Evolutionary conservation across 2,329 filamentous ascomycete genomes (phyloP), one percentile per base, ranked within the genome.

Genomic region (Scedosporium boydii): DNA sequence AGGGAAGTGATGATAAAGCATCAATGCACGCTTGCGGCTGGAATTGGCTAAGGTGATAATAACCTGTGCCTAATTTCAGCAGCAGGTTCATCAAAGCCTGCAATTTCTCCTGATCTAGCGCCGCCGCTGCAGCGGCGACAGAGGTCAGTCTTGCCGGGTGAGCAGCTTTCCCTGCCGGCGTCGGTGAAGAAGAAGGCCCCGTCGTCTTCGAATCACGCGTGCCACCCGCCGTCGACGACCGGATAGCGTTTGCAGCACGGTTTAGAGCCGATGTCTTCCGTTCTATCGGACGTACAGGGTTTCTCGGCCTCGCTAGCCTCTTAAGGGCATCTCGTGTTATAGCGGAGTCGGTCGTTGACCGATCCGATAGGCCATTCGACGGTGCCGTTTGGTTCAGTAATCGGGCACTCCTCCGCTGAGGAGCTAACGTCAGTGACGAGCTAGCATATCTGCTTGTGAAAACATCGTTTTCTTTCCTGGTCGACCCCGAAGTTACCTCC

Each of bases 41-140:
- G 61, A 67, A 67, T 26, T 64, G 64, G 59, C 62, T 64, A 2
- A 67, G 64, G 51, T 65, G 62, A 38, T 67, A 65, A 58, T 67
- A 67, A 2, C 63, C 66, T 12, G 56, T 41, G 12, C 65, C 65
- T 6, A 68, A 21, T 60, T 62, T 67, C 26, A 48, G 26, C 16
- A 67, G 26, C 5, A 67, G 58, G 29, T 29, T 48, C 6, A 67
- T 59, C 27, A 62, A 26, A 18, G 63, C 29, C 27, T 62, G 60
- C 10, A 64, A 56, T 21, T 59, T 64, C 26, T 55, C 60, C 53
- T 62, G 60, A 46, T 62, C 60, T 18, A 62, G 23, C 38, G 42
- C 38, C 34, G 51, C 60, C 1, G 60, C 60, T 3, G 60, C 60
- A 9, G 60, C 60, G 12, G 51, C 60, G n/a, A 62, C 60, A 3